These are phyloP conservation scores for Incumbomyces lentus DNA, from an alignment of 2,329 filamentous ascomycete genomes.

Conservation along the genomic window DNA sequence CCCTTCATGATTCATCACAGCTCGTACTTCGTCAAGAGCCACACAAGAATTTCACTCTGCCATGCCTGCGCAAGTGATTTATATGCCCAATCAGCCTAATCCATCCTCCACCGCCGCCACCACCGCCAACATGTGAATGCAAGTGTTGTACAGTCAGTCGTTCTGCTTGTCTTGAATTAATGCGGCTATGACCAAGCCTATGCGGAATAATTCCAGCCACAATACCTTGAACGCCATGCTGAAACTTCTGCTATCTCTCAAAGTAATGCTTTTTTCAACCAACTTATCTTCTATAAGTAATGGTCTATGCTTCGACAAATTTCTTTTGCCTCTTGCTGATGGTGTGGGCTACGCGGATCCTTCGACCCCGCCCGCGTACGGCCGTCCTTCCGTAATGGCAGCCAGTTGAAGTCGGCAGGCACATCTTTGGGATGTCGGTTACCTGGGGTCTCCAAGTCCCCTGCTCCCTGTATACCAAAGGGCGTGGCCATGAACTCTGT, in stretches of 20 bases:
- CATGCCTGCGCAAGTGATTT: no score
- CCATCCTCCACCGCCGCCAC: no score
- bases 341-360: slow-evolving; percentile 22
- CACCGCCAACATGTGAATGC: no score
- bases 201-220: background rate
- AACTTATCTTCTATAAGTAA: slow-evolving; percentile 15
- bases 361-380: slow-evolving; percentile 4
- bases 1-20: slow-evolving; percentile 5
- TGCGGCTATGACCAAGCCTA: no score
- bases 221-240: slow-evolving; percentile 6
- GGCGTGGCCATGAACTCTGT: slow-evolving; percentile 33
- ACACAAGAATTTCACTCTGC: background rate
- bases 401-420: slow-evolving; percentile 1
- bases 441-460: slow-evolving; percentile 23
- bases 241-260: background rate
- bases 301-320: slow-evolving; percentile 21
- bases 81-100: no score
- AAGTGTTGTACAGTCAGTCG: no score
- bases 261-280: background rate
- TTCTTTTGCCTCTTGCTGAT: slow-evolving; percentile 16
- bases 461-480: slow-evolving; percentile 26
- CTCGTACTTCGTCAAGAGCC: slow-evolving; percentile 6
- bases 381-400: background rate
- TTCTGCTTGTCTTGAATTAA: no score
- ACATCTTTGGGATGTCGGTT: slow-evolving; percentile 2